Evolutionary conservation across 257 asterid genomes (phyloP), one percentile per base, ranked within the genome.

Genomic region (Nicotiana tabacum): DNA sequence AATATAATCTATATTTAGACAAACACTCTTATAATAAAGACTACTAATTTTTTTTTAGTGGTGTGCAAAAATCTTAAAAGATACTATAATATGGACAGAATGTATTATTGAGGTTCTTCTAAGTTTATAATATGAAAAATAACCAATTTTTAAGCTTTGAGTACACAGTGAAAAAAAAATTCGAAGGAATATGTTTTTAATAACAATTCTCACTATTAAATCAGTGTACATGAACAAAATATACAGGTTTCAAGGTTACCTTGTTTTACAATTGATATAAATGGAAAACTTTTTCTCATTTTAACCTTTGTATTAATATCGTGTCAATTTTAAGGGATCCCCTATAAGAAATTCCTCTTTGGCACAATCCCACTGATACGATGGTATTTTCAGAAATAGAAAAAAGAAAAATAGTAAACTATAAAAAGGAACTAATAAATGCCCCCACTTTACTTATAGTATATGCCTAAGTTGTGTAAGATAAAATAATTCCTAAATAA

Each of bases 401-500:
- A 43, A 43, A 17, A 21, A n/a, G 3, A 0, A 27, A 43, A 70
- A 16, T 21, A 39, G 1, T n/a, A 18, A 10, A 72, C 37, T 21
- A 21, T 46, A 74, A 48, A 10, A 70, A 21, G 39, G 62, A 24
- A 48, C 7, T 21, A 74, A 46, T 74, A 74, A 74, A 27, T 51
- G 27, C 29, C 10, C 10, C 46, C 83, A 39, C 83, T 80, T 80
- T 80, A 61, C 83, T 80, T 80, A 48, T 74, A 27, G 43, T n/a
- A 27, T 74, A 62, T 29, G 62, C 16, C 18, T 79, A 61, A 24
- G 58, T 18, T 32, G 77, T 21, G 11, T 17, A 83, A 51, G 86
- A 84, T 81, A 64, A 78, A 64, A 27, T 69, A 77, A 80, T 81
- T 82, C 80, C 83, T 64, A 82, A 82, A 56, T 74, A 82, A 77